phyloP scores from a whole-genome alignment of 2,329 filamentous ascomycete genomes.

The Sporothrix luriei region DNA sequence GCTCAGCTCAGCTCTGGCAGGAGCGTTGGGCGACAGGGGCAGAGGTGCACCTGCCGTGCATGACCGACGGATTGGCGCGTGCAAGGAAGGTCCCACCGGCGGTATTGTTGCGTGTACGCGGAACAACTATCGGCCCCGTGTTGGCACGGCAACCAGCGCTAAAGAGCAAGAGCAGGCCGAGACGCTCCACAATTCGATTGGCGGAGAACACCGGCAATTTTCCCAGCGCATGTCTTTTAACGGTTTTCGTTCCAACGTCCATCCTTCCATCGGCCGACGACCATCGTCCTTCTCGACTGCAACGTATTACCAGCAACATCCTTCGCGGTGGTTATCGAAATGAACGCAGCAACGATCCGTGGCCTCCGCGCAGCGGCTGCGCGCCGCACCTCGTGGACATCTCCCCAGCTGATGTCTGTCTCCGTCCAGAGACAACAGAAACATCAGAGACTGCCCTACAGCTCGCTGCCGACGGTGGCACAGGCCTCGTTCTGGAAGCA shows the following conservation, averaged over 20 bases:
- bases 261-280: neutral
- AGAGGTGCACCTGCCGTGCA: conserved; percentile 4
- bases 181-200: conserved; percentile 20
- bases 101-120: conserved; percentile 29
- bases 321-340: neutral
- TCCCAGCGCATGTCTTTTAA: neutral
- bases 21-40: neutral
- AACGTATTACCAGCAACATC: neutral
- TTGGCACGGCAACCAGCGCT: conserved; percentile 34
- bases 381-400: neutral
- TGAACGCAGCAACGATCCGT: conserved; percentile 2
- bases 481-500: conserved; percentile 66
- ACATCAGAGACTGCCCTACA: conserved; percentile 22
- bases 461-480: conserved; percentile 40
- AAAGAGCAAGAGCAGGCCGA: neutral
- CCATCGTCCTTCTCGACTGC: too few relatives aligned
- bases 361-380: neutral
- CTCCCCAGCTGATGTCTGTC: neutral
- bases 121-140: conserved; percentile 33
- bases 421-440: neutral
- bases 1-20: conserved; percentile 16
- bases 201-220: conserved; percentile 26
- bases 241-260: conserved; percentile 10
- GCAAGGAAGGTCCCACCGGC: conserved; percentile 1
- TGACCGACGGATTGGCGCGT: conserved; percentile 15